Conservation (phyloP, 768 basidiomycete genomes). For the Lactifluus subvellereus region DNA sequence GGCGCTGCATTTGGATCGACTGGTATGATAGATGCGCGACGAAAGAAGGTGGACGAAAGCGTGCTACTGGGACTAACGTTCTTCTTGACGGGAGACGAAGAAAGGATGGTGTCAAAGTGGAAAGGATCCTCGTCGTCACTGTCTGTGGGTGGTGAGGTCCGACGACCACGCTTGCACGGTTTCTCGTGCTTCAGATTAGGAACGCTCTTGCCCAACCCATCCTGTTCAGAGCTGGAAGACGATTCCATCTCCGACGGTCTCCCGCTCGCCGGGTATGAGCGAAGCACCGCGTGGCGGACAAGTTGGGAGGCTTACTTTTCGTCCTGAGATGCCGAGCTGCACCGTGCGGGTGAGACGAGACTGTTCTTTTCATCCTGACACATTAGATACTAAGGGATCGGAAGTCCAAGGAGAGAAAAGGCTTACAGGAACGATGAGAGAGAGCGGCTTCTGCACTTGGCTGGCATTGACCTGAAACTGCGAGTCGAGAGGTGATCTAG, state of each 20-base stretch:
- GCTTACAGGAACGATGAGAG: slow-evolving; percentile 1
- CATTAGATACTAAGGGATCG: not conserved
- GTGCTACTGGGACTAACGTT: not conserved
- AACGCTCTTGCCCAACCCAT: not conserved
- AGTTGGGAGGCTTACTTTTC: slow-evolving; percentile 1
- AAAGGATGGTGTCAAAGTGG: slow-evolving; percentile 16
- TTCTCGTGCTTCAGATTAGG: not conserved
- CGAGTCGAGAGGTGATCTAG: not conserved
- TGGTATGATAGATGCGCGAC: slow-evolving; percentile 19
- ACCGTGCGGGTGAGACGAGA: not conserved
- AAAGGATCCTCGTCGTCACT: slow-evolving; percentile 23
- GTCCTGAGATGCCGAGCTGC: not conserved
- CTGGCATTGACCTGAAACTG: slow-evolving; percentile 17
- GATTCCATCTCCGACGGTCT: not conserved
- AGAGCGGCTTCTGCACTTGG: slow-evolving; percentile 8
- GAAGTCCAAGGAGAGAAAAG: not conserved
- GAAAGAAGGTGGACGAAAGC: slow-evolving; percentile 10
- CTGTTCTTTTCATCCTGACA: not conserved
- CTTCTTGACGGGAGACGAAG: not conserved
- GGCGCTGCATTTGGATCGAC: slow-evolving; percentile 11
- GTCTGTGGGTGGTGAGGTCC: slow-evolving; percentile 6
- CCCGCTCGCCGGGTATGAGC: not conserved
- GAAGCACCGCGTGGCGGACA: too few species aligned
- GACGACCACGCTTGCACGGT: not conserved
- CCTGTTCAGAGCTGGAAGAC: slow-evolving; percentile 1